These are phyloP conservation scores for Filobasidium floriforme DNA, from an alignment of 768 basidiomycete species.

Conservation along the genomic window DNA sequence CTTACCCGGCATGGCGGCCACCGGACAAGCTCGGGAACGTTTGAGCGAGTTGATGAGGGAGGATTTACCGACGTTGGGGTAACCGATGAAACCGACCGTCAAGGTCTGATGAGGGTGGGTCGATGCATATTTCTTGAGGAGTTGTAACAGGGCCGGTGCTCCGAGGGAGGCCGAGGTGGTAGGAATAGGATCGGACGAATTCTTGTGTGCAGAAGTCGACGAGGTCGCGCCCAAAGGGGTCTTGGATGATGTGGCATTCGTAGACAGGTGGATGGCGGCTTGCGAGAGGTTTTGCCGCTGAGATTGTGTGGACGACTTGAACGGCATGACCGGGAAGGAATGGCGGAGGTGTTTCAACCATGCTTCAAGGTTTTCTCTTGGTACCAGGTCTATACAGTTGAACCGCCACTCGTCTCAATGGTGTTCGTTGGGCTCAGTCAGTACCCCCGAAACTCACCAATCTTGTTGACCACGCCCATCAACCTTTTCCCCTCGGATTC, in stretches of 20 bases:
- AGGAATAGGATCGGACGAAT: slow-evolving; percentile 26
- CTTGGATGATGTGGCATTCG: slow-evolving; percentile 25
- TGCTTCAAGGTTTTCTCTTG: slow-evolving; percentile 72
- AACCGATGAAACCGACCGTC: slow-evolving; percentile 46
- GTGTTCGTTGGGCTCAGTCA: not conserved
- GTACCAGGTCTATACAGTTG: slow-evolving; percentile 67
- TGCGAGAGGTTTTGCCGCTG: slow-evolving; percentile 72
- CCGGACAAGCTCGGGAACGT: slow-evolving; percentile 56
- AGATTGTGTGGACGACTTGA: slow-evolving; percentile 69
- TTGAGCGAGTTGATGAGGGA: slow-evolving; percentile 47
- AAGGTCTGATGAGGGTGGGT: slow-evolving; percentile 44
- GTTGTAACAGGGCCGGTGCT: slow-evolving; percentile 57
- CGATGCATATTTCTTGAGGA: slow-evolving; percentile 57
- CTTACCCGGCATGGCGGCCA: slow-evolving; percentile 89
- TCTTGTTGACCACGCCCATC: slow-evolving; percentile 92
- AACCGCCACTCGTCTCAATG: not conserved
- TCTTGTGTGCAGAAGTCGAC: slow-evolving; percentile 44
- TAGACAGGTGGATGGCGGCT: slow-evolving; percentile 33
- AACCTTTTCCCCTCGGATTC: slow-evolving; percentile 85
- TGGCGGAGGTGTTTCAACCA: slow-evolving; percentile 92
- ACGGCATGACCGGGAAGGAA: slow-evolving; percentile 84
- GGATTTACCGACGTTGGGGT: slow-evolving; percentile 47
- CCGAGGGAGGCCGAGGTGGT: slow-evolving; percentile 43
- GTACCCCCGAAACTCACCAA: slow-evolving; percentile 59
- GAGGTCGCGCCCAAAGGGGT: slow-evolving; percentile 47